Conservation (phyloP, 306 rosid genomes). For the Potentilla sterilis region DNA sequence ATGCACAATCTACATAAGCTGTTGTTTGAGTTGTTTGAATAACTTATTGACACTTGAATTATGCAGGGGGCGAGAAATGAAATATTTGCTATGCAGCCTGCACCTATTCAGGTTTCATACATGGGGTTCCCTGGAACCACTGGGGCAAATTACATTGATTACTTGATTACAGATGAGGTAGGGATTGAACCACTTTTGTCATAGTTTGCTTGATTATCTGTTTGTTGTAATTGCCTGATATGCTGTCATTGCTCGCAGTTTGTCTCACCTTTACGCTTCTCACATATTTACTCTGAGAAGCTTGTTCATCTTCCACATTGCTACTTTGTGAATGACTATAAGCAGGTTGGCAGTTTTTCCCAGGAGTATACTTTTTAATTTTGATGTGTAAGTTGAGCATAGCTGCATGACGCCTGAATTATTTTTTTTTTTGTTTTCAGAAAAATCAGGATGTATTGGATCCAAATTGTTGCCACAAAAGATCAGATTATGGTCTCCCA, state of each 20-base stretch:
- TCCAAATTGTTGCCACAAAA: conserved; percentile 72
- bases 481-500: conserved; percentile 86
- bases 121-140: conserved; percentile 99
- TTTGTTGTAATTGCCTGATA: neutral
- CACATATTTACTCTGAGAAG: conserved; percentile 92
- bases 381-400: neutral
- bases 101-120: conserved; percentile 97
- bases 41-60: conserved; percentile 10
- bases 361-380: neutral
- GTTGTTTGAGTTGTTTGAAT: neutral
- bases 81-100: conserved; percentile 92
- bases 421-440: conserved; percentile 40
- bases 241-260: conserved; percentile 52
- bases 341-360: conserved; percentile 60
- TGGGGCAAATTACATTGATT: conserved; percentile 85
- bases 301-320: conserved; percentile 97
- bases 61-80: conserved; percentile 95
- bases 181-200: conserved; percentile 13
- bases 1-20: neutral
- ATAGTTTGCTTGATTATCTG: neutral
- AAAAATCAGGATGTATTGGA: conserved; percentile 89
- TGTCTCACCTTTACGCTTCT: conserved; percentile 73
- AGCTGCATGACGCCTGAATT: neutral
- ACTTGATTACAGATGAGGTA: conserved; percentile 92
- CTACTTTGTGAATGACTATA: conserved; percentile 95